Base-by-base conservation (phyloP, 345 rosid species). In the Sisymbrium altissimum region DNA sequence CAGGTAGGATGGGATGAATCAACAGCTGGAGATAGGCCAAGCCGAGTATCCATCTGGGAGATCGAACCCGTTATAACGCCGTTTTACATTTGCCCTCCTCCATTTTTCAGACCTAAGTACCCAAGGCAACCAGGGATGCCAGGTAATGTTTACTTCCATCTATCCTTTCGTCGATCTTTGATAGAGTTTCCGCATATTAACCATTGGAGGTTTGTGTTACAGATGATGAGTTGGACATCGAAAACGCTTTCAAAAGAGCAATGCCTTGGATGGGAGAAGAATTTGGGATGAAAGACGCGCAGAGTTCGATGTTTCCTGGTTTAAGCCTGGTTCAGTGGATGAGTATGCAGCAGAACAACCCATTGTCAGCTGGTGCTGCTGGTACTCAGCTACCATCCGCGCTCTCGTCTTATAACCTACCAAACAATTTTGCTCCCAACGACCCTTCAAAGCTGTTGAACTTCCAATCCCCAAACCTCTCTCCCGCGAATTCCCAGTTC, bases 1-100 rank as follows among this genome's bases (percentile, higher is more conserved):
- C 81, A 95, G 99, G 98, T 95, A 48, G 98, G 97, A 33, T 95
- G 99, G 99, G 99, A 92, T 78, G 97, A 95, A 69, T 95, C 98
- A 18, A 84, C 98, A 45, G 88, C 96, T 48, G 94, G 98, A 68
- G 98, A 89, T 49, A 75, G 98, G 60, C 99, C 92, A 49, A 84
- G 85, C 66, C 82, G 97, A 63, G 99, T 95, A 70, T 92, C 99
- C 6, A 75, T 87, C n/a, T 95, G 99, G 99, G 99, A 92, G 18
- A 80, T 84, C 63, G 98, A 95, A 78, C 99, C 98, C 0, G 96
- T 95, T 27, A 83, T 86, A 55, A 83, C 98, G 70, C 99, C 99
- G 29, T 95, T 95, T 79, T 90, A 85, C 85, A 92, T 95, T 50
- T 95, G 94, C 17, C 98, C 99, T 44, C 98, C 99, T 64, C 99